Evolutionary conservation across 2,329 filamentous ascomycete species (phyloP).

Genomic region (Microdochium paspali): DNA sequence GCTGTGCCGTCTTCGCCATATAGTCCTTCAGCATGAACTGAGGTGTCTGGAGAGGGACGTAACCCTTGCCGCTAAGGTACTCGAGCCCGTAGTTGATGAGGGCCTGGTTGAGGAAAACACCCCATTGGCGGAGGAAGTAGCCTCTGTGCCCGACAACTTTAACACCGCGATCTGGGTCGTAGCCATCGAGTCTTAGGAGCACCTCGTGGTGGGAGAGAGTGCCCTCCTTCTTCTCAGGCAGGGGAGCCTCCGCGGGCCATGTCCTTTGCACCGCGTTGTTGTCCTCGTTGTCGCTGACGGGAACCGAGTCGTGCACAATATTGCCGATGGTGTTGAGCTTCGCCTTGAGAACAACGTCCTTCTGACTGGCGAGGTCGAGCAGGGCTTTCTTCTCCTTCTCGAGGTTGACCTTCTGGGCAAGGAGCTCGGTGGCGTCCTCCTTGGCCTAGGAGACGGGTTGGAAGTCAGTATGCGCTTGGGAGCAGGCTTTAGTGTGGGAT

Average conservation of each 20-base stretch:
- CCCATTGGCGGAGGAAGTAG: constrained; percentile 85
- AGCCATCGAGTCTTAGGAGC: constrained; percentile 76
- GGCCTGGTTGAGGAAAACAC: constrained; percentile 84
- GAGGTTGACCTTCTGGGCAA: constrained; percentile 67
- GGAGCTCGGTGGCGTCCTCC: constrained; percentile 73
- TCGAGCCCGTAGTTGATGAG: constrained; percentile 92
- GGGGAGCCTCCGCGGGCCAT: constrained; percentile 72
- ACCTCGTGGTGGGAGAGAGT: constrained; percentile 92
- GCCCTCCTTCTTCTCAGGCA: constrained; percentile 60
- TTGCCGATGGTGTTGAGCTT: constrained; percentile 85
- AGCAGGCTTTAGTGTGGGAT: background rate
- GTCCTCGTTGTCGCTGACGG: constrained; percentile 40
- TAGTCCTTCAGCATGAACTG: constrained; percentile 92
- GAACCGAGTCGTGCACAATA: constrained; percentile 69
- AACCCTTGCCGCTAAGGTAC: constrained; percentile 74
- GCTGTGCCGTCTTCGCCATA: constrained; percentile 97
- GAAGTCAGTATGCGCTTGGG: background rate
- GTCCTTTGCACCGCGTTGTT: constrained; percentile 69
- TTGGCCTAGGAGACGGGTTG: constrained; percentile 48
- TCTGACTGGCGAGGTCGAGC: constrained; percentile 64
- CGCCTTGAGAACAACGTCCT: constrained; percentile 62
- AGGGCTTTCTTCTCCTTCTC: constrained; percentile 76
- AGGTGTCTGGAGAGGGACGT: constrained; percentile 75
- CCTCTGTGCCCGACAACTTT: constrained; percentile 93
- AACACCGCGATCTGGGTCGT: constrained; percentile 84